Evolutionary conservation across 257 asterid genomes (phyloP).

Genomic region (Solanum lignicaule): DNA sequence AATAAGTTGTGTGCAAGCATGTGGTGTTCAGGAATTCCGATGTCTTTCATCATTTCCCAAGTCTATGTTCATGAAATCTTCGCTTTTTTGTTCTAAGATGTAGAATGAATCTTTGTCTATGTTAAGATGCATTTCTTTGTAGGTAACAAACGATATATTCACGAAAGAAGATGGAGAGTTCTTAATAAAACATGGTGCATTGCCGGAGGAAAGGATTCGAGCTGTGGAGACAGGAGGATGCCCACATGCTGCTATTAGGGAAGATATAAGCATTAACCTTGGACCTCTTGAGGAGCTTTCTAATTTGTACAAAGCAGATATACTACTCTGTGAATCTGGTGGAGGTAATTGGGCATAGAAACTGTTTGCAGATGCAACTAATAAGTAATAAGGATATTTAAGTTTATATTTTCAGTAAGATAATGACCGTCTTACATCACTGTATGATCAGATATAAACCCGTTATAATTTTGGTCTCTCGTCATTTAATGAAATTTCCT

Average conservation of each 20-base stretch:
- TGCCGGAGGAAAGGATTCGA: slow-evolving; percentile 91
- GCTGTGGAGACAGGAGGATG: slow-evolving; percentile 98
- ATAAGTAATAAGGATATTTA: neutral
- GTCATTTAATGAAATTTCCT: neutral
- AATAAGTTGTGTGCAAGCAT: neutral
- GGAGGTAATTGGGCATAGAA: slow-evolving; percentile 49
- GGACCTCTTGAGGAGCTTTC: slow-evolving; percentile 98
- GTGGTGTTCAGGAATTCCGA: neutral
- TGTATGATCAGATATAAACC: neutral
- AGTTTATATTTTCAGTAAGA: neutral
- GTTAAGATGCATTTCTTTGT: neutral
- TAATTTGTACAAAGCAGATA: slow-evolving; percentile 71
- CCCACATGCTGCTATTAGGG: slow-evolving; percentile 95
- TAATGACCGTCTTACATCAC: neutral
- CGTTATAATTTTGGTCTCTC: neutral
- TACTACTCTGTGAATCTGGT: slow-evolving; percentile 93
- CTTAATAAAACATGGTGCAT: slow-evolving; percentile 86
- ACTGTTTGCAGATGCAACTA: neutral
- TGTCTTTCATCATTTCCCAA: neutral
- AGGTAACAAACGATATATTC: slow-evolving; percentile 97
- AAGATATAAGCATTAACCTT: slow-evolving; percentile 89
- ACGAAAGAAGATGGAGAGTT: slow-evolving; percentile 97
- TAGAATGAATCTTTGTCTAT: neutral
- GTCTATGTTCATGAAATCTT: neutral
- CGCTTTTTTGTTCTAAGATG: neutral